A percentile compares a stretch with the other conserved stretches of the same genome.
phyloP scores from a whole-genome alignment of 2,329 filamentous ascomycete genomes.

The Curvularia hawaiiensis region DNA sequence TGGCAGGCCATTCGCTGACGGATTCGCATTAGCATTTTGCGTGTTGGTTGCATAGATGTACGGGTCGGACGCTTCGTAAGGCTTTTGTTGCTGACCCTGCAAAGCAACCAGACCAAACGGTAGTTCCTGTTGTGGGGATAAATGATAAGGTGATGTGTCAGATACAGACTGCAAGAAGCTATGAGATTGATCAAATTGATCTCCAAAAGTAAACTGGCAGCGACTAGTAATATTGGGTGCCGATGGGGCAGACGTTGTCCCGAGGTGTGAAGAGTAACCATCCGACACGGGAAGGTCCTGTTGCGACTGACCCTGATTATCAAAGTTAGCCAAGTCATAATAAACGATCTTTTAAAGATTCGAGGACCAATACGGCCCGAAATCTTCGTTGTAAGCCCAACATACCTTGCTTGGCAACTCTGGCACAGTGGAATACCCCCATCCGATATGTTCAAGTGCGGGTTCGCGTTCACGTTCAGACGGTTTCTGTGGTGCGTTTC shows the following conservation, averaged over 20 bases:
- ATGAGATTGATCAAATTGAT: slow-evolving; percentile 29
- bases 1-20: slow-evolving; percentile 31
- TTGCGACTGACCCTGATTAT: slow-evolving; percentile 1
- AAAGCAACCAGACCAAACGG: slow-evolving; percentile 42
- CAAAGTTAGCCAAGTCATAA: background rate
- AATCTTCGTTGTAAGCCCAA: background rate
- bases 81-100: slow-evolving; percentile 25
- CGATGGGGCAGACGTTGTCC: slow-evolving; percentile 10
- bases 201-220: slow-evolving; percentile 22
- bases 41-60: slow-evolving; percentile 29
- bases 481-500: slow-evolving; percentile 12
- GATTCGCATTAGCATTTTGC: slow-evolving; percentile 33
- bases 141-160: slow-evolving; percentile 6
- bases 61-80: slow-evolving; percentile 24
- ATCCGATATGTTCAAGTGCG: slow-evolving; percentile 29
- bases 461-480: slow-evolving; percentile 13
- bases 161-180: slow-evolving; percentile 7
- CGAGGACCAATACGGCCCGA: background rate
- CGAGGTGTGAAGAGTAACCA: slow-evolving; percentile 21
- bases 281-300: slow-evolving; percentile 14
- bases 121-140: slow-evolving; percentile 17
- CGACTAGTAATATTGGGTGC: slow-evolving; percentile 20
- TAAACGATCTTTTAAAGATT: background rate
- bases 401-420: background rate
- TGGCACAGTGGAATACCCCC: slow-evolving; percentile 29